Percentiles rank a stretch among this genome's conserved stretches.
Evolutionary conservation across 495 filamentous ascomycete species (phyloP).

Genomic region (Aspergillus indologenus): DNA sequence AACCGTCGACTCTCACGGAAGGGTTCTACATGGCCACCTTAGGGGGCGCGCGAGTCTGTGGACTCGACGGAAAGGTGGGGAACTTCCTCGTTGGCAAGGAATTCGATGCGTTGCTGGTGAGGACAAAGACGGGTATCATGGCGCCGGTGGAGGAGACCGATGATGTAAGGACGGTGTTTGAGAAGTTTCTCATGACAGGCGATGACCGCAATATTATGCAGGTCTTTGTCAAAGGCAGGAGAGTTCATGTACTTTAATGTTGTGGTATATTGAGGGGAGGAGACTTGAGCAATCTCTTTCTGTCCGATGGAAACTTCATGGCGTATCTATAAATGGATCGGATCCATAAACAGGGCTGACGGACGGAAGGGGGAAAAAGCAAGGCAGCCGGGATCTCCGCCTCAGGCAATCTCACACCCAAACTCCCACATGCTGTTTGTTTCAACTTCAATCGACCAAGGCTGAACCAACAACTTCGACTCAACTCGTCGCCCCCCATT

Average conservation of each 20-base stretch:
- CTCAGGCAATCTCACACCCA: conserved; percentile 1
- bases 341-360: background rate
- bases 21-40: conserved; percentile 61
- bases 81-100: conserved; percentile 59
- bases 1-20: conserved; percentile 49
- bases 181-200: conserved; percentile 65
- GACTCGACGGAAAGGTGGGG: conserved; percentile 53
- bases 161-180: conserved; percentile 45
- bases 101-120: conserved; percentile 62
- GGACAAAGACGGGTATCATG: conserved; percentile 46
- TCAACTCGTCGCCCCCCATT: background rate
- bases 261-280: background rate
- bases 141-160: conserved; percentile 53
- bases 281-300: no score
- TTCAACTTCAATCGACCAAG: background rate
- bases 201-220: conserved; percentile 60
- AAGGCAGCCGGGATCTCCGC: background rate
- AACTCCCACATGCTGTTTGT: background rate
- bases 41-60: conserved; percentile 60
- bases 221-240: conserved; percentile 55
- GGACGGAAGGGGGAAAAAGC: background rate
- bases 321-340: background rate
- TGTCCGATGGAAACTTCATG: no score
- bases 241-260: conserved; percentile 44
- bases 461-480: background rate